A percentile compares a stretch with the other conserved stretches of the same genome.
phyloP scores from a whole-genome alignment of 1,139 yeast species.

The Taphrina wiesneri region DNA sequence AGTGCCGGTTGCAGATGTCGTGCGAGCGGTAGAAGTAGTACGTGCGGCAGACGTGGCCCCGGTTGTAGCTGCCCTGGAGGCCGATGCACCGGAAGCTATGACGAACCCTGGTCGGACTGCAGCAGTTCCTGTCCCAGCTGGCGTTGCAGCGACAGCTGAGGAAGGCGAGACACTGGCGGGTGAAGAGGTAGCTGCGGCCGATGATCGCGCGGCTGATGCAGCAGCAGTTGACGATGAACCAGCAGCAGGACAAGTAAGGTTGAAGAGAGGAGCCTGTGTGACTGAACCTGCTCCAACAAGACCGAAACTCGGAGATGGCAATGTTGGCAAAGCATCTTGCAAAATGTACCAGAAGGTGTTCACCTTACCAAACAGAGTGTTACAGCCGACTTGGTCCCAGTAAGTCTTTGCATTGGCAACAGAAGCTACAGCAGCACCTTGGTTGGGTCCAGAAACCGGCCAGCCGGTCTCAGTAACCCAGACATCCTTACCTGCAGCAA shows the following conservation, averaged over 20 bases:
- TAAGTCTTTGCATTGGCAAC: slow-evolving; percentile 18
- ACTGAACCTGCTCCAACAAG: slow-evolving; percentile 15
- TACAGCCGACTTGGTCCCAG: slow-evolving; percentile 25
- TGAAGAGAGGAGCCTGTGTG: slow-evolving; percentile 16
- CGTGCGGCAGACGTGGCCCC: neutral
- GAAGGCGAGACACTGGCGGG: neutral
- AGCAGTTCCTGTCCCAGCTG: neutral
- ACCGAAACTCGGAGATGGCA: slow-evolving; percentile 20
- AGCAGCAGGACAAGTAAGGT: slow-evolving; percentile 12
- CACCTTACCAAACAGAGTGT: slow-evolving; percentile 14
- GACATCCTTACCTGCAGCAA: slow-evolving; percentile 49
- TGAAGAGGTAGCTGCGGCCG: neutral
- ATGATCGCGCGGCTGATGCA: neutral
- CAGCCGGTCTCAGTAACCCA: slow-evolving; percentile 99
- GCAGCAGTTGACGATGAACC: neutral
- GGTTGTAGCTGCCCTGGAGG: neutral
- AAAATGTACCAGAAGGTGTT: slow-evolving; percentile 27
- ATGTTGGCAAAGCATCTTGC: slow-evolving; percentile 16
- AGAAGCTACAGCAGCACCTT: slow-evolving; percentile 40
- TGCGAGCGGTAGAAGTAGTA: neutral
- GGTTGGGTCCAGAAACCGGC: slow-evolving; percentile 86
- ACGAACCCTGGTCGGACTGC: slow-evolving; percentile 1
- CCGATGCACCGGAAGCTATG: neutral
- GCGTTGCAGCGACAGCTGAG: neutral
- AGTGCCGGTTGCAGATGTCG: neutral